Evolutionary conservation across 768 basidiomycete genomes (phyloP).

Genomic region (Suillus clintonianus): DNA sequence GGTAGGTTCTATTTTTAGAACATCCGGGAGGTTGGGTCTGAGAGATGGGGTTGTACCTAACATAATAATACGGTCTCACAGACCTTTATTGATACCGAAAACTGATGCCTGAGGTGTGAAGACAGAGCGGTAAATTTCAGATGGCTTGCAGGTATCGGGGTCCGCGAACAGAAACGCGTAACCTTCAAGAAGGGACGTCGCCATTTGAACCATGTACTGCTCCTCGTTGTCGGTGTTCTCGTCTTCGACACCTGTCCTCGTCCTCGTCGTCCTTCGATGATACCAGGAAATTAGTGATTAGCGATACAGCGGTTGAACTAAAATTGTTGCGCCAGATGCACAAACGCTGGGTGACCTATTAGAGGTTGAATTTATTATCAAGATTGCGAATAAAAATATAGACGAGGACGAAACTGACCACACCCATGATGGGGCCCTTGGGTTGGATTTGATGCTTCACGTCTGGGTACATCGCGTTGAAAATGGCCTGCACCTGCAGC

Average conservation of each 20-base stretch:
- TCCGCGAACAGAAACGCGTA: slow-evolving; percentile 8
- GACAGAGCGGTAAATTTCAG: not conserved
- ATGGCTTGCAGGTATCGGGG: not conserved
- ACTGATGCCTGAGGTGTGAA: too few relatives aligned
- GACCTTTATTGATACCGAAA: too few relatives aligned
- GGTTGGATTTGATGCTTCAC: slow-evolving; percentile 6
- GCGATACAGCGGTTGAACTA: not conserved
- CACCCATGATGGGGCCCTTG: slow-evolving; percentile 2
- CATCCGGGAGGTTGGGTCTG: too few relatives aligned
- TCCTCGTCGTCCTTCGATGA: not conserved
- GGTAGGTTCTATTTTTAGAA: too few relatives aligned
- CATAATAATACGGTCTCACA: too few relatives aligned
- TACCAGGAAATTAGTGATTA: not conserved
- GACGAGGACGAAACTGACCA: slow-evolving; percentile 6
- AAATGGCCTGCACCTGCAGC: slow-evolving; percentile 7
- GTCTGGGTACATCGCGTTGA: slow-evolving; percentile 6
- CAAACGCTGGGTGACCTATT: slow-evolving; percentile 4
- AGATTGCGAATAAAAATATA: not conserved
- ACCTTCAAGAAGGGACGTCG: not conserved
- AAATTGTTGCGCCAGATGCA: slow-evolving; percentile 9
- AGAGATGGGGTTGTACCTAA: too few relatives aligned
- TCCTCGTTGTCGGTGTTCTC: not conserved
- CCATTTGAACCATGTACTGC: not conserved
- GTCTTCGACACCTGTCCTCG: not conserved
- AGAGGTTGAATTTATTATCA: not conserved